A percentile compares a stretch with the other conserved stretches of the same genome.
Conservation (phyloP, 208 protist species). For the Crithidia expoeki region DNA sequence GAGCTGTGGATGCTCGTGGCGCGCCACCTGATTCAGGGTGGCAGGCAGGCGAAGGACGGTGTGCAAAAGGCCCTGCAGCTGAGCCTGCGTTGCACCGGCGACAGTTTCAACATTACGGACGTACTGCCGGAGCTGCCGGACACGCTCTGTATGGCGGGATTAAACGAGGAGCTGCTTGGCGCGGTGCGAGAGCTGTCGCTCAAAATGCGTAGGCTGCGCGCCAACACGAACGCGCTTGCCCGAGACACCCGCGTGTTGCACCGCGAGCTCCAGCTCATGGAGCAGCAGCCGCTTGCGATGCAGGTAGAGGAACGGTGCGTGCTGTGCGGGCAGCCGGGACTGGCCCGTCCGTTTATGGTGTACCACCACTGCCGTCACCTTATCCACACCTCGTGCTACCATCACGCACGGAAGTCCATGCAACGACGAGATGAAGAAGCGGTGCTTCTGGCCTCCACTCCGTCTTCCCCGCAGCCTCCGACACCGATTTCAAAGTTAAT, state of each 20-base stretch:
- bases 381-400: conserved; percentile 52
- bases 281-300: conserved; percentile 17
- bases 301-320: conserved; percentile 33
- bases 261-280: conserved; percentile 19
- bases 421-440: conserved; percentile 4
- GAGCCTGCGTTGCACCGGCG: conserved; percentile 35
- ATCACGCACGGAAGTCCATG: conserved; percentile 21
- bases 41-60: conserved; percentile 20
- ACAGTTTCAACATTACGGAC: conserved; percentile 46
- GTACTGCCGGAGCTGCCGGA: conserved; percentile 46
- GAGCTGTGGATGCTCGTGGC: conserved; percentile 31
- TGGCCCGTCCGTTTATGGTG: conserved; percentile 43
- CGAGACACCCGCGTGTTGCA: conserved; percentile 33
- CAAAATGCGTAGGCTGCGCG: conserved; percentile 20
- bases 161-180: conserved; percentile 49
- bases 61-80: conserved; percentile 43
- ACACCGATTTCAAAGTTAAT: background rate
- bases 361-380: conserved; percentile 53
- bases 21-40: conserved; percentile 18
- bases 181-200: conserved; percentile 35
- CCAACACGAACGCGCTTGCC: conserved; percentile 26
- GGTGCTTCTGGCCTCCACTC: background rate
- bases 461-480: background rate
- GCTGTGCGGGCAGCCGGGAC: conserved; percentile 36
- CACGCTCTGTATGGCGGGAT: conserved; percentile 40